phyloP scores from a whole-genome alignment of 2,329 filamentous ascomycete species.

The Ustulina deusta region DNA sequence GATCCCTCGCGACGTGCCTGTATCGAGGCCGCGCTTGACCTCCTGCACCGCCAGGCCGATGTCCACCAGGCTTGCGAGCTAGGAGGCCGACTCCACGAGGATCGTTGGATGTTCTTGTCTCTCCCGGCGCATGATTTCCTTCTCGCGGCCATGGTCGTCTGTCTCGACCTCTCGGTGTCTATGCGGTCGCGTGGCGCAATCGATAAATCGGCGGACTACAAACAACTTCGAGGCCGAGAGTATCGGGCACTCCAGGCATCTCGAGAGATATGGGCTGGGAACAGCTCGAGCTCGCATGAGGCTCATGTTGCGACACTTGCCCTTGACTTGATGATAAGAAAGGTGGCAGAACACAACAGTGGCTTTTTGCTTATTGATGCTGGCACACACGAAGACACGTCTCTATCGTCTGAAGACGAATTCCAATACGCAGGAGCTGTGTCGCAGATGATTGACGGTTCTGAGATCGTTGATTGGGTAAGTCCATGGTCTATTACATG shows the following conservation, averaged over 20 bases:
- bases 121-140: conserved; percentile 63
- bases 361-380: neutral
- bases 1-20: conserved; percentile 44
- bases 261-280: conserved; percentile 44
- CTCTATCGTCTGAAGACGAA: neutral
- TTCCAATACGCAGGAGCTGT: conserved; percentile 20
- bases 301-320: conserved; percentile 13
- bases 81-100: conserved; percentile 58
- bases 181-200: conserved; percentile 32
- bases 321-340: conserved; percentile 20
- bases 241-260: conserved; percentile 39
- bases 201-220: conserved; percentile 2
- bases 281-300: neutral
- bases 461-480: conserved; percentile 16
- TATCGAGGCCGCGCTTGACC: conserved; percentile 45
- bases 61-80: conserved; percentile 53
- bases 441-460: conserved; percentile 20
- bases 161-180: conserved; percentile 51
- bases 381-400: neutral
- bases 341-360: conserved; percentile 4
- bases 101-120: conserved; percentile 60
- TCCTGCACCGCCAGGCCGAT: conserved; percentile 49
- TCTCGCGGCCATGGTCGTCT: conserved; percentile 64
- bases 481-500: neutral
- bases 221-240: conserved; percentile 14